Conservation (phyloP, 1,284 basidiomycete species). For the Waitea zeae region DNA sequence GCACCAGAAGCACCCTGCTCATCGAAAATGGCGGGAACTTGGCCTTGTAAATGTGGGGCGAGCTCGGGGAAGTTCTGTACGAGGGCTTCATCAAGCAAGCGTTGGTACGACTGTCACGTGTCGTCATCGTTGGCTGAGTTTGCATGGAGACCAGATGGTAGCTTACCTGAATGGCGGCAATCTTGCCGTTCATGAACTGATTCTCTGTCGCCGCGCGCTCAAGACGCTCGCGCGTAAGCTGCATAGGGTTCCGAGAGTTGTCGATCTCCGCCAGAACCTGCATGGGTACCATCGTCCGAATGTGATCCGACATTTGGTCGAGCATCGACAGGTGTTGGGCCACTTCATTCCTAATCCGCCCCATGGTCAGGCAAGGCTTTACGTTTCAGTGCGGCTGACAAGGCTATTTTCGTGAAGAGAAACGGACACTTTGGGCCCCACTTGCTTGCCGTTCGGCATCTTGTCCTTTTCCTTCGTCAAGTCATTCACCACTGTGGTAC, state of each 20-base stretch:
- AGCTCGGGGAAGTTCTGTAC: slow-evolving; percentile 44
- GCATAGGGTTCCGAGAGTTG: slow-evolving; percentile 61
- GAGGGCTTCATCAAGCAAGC: slow-evolving; percentile 36
- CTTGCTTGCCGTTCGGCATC: slow-evolving; percentile 45
- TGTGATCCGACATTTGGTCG: slow-evolving; percentile 43
- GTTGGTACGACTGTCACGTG: slow-evolving; percentile 34
- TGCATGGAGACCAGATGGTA: not conserved
- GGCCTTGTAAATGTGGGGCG: slow-evolving; percentile 11
- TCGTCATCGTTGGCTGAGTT: slow-evolving; percentile 2
- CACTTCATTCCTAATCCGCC: slow-evolving; percentile 40
- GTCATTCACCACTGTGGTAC: slow-evolving; percentile 63
- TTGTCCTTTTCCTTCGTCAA: slow-evolving; percentile 60
- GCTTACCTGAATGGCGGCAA: slow-evolving; percentile 53
- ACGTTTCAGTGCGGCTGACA: slow-evolving; percentile 2
- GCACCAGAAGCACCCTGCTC: no score
- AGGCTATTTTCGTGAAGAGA: slow-evolving; percentile 1
- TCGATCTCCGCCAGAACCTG: slow-evolving; percentile 63
- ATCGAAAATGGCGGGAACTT: no score
- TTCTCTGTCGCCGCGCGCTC: slow-evolving; percentile 73
- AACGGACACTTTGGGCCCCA: slow-evolving; percentile 48
- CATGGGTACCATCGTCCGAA: slow-evolving; percentile 47
- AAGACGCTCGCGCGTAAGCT: slow-evolving; percentile 55
- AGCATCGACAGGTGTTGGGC: slow-evolving; percentile 41
- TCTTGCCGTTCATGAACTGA: slow-evolving; percentile 81
- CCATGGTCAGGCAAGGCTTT: not conserved